A percentile compares a stretch with the other conserved stretches of the same genome.
These are phyloP conservation scores for Marasmius fiardii DNA, from an alignment of 1,284 basidiomycete genomes.

Conservation along the genomic window DNA sequence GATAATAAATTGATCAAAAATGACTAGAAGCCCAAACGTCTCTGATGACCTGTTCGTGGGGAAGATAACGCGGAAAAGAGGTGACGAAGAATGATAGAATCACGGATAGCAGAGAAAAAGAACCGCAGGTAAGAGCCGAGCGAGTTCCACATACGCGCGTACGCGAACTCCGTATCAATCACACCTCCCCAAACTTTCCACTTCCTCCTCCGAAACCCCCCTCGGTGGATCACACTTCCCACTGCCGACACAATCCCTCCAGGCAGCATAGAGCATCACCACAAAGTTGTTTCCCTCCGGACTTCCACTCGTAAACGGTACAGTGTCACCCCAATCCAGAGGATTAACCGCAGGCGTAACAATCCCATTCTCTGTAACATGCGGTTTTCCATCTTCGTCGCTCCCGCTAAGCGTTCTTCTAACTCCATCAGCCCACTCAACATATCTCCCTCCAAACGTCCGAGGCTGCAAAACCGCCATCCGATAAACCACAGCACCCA, in stretches of 20 bases:
- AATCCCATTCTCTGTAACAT: constrained; percentile 30
- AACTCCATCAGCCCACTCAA: constrained; percentile 24
- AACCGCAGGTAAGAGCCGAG: too few species aligned
- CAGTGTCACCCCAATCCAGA: constrained; percentile 30
- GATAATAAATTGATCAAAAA: too few species aligned
- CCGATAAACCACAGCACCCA: constrained; percentile 41
- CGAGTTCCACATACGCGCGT: too few species aligned
- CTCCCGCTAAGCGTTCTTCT: constrained; percentile 17
- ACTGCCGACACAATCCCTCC: constrained; percentile 44
- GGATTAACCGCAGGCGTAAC: constrained; percentile 40
- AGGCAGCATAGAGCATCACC: constrained; percentile 38
- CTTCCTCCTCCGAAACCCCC: too few species aligned
- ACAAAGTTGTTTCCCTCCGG: constrained; percentile 41
- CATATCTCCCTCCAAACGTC: constrained; percentile 18
- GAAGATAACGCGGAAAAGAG: too few species aligned
- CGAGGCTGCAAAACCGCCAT: constrained; percentile 24
- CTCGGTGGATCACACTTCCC: too few species aligned
- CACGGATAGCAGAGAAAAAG: too few species aligned
- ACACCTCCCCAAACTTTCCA: too few species aligned
- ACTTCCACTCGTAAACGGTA: constrained; percentile 33
- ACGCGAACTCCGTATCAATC: too few species aligned
- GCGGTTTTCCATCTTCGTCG: constrained; percentile 20
- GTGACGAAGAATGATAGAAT: too few species aligned
- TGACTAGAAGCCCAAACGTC: too few species aligned
- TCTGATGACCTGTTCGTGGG: too few species aligned